Percentiles rank a stretch among this genome's conserved stretches.
Conservation (phyloP, 106 monocot genomes). For the Phalaenopsis aphrodite region DNA sequence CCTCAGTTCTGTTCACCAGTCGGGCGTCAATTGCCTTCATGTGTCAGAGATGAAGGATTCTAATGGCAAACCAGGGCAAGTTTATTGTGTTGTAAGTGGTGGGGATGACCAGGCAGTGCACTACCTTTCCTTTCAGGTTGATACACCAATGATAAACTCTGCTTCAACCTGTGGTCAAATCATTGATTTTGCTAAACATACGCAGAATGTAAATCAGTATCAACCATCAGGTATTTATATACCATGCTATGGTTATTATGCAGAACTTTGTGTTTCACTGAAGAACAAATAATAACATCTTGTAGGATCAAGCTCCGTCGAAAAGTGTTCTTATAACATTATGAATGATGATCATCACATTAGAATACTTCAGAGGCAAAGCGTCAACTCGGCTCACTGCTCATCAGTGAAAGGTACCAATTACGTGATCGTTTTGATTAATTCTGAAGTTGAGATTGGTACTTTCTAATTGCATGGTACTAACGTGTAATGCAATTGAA, state of each 20-base stretch:
- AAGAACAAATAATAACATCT: neutral
- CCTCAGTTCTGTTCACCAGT: constrained; percentile 68
- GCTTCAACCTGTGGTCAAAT: neutral
- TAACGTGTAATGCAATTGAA: neutral
- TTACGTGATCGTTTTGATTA: neutral
- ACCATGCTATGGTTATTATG: neutral
- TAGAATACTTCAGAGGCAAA: constrained; percentile 27
- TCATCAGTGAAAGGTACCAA: constrained; percentile 86
- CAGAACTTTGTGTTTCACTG: neutral
- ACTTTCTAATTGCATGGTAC: neutral
- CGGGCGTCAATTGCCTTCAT: constrained; percentile 88
- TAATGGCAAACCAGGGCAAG: constrained; percentile 11
- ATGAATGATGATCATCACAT: constrained; percentile 15
- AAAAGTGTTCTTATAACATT: constrained; percentile 16
- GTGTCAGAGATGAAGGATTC: constrained; percentile 30
- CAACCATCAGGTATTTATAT: constrained; percentile 11
- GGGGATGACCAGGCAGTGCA: constrained; percentile 94
- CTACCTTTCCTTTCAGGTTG: constrained; percentile 35
- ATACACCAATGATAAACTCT: neutral
- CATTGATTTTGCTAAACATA: neutral
- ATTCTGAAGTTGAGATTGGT: neutral
- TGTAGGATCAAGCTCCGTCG: constrained; percentile 14
- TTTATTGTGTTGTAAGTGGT: constrained; percentile 72
- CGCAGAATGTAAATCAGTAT: constrained; percentile 4
- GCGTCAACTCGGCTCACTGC: constrained; percentile 69